phyloP scores from a whole-genome alignment of 169 alveolate genomes.

The Perkinsus chesapeaki region DNA sequence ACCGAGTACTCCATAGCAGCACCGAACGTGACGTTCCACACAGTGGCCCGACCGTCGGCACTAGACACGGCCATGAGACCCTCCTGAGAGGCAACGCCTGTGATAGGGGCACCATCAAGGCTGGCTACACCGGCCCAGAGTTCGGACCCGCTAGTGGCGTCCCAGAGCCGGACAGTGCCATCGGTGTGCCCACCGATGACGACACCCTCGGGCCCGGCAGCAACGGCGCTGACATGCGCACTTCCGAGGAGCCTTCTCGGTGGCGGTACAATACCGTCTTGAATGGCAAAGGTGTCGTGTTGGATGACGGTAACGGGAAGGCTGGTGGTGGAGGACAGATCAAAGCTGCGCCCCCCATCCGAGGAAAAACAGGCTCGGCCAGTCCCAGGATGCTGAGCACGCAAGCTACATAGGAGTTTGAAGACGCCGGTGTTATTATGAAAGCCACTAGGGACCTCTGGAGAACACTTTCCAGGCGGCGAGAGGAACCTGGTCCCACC shows the following conservation, averaged over 20 bases:
- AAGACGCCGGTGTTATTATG: background rate
- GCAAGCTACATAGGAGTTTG: background rate
- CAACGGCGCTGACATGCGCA: background rate
- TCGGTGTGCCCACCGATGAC: background rate
- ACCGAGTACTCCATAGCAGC: background rate
- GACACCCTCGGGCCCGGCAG: background rate
- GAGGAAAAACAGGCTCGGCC: background rate
- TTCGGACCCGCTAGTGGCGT: background rate
- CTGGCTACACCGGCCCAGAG: background rate
- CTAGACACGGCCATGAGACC: background rate
- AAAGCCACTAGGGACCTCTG: background rate
- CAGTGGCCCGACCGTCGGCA: background rate
- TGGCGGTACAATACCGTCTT: background rate
- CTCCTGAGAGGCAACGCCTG: background rate
- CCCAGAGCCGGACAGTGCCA: background rate
- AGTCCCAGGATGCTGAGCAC: background rate
- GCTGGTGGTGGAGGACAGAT: background rate
- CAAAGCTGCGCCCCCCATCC: background rate
- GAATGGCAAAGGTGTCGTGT: background rate
- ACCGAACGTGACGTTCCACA: background rate
- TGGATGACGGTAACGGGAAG: background rate
- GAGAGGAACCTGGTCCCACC: background rate
- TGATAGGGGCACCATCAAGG: background rate
- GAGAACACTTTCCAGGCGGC: background rate
- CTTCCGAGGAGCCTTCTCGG: background rate